Evolutionary conservation across 306 rosid genomes (phyloP), one percentile per base, ranked within the genome.

Genomic region (Quercus dentata): DNA sequence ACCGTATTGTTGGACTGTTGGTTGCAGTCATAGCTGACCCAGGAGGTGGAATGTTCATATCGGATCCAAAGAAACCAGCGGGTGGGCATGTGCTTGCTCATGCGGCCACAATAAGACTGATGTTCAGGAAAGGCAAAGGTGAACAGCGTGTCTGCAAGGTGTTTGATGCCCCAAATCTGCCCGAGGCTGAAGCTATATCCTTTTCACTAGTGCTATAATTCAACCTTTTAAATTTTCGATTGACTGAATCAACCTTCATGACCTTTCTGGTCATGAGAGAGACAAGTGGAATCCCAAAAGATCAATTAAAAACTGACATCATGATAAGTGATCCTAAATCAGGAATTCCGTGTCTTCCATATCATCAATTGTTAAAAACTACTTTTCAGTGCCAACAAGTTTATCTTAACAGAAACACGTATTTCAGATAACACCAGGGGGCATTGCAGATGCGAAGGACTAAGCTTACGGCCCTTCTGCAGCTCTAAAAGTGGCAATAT

Each of bases 101-200:
- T 84, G 99, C 97, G 20, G 96, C 94, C 62, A 95, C 99, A 41
- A 75, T 95, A 72, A 91, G 98, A 84, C 78, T 95, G 79, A 91
- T 89, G 93, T 95, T 92, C 85, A 89, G 99, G 86, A 93, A 95
- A 83, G 99, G 99, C 70, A 95, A 95, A 85, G 98, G 99, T 3
- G 99, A 93, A 21, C 99, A 95, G 74, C 97, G 99, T 30, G 83
- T 93, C 76, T 93, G 99, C 90, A 91, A 95, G 87, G 93, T 93
- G 81, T 95, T 89, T 78, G 99, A 95, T 25, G 98, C 97, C 63
- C 99, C 99, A 64, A 92, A 95, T 83, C 86, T 90, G 80, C 96
- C 98, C 19, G 99, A 95, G 87, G 90, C 97, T 20, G 99, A 95
- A 95, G 97, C 99, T 75, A 95, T 91, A 95, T 95, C 99, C 99